These are phyloP conservation scores for Puccinia novopanici DNA, from an alignment of 1,284 basidiomycete genomes.

Conservation along the genomic window DNA sequence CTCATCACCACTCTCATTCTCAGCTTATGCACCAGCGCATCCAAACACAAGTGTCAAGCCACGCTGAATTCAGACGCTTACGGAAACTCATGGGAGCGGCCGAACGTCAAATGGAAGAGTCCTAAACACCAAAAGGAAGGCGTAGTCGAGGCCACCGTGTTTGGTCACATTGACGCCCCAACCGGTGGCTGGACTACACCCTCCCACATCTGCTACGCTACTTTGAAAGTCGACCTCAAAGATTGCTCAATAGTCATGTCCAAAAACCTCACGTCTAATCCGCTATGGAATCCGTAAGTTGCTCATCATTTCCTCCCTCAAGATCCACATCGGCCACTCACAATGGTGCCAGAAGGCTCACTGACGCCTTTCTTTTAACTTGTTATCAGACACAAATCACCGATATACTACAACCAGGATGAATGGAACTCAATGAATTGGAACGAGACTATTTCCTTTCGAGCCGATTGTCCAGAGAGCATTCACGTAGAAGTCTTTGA, in stretches of 20 bases:
- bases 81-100: slow-evolving; percentile 30
- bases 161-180: slow-evolving; percentile 22
- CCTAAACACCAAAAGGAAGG: slow-evolving; percentile 33
- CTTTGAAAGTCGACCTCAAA: slow-evolving; percentile 24
- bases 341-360: neutral
- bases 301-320: neutral
- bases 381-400: slow-evolving; percentile 15
- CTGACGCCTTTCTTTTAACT: neutral
- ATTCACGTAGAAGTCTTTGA: slow-evolving; percentile 44
- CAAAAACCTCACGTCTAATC: neutral
- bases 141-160: slow-evolving; percentile 37
- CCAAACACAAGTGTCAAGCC: slow-evolving; percentile 33
- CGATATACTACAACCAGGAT: slow-evolving; percentile 21
- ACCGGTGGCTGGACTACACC: slow-evolving; percentile 25
- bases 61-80: slow-evolving; percentile 46
- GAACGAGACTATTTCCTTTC: slow-evolving; percentile 36
- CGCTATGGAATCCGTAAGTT: slow-evolving; percentile 36
- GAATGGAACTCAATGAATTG: slow-evolving; percentile 23
- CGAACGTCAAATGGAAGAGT: slow-evolving; percentile 48
- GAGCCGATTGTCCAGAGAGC: slow-evolving; percentile 42
- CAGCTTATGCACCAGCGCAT: neutral
- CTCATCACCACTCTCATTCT: neutral
- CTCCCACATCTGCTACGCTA: slow-evolving; percentile 39
- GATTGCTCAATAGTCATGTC: slow-evolving; percentile 34
- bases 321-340: too few relatives aligned